Evolutionary conservation across 2,329 filamentous ascomycete genomes (phyloP), one percentile per base, ranked within the genome.

Genomic region (Alternaria dauci): DNA sequence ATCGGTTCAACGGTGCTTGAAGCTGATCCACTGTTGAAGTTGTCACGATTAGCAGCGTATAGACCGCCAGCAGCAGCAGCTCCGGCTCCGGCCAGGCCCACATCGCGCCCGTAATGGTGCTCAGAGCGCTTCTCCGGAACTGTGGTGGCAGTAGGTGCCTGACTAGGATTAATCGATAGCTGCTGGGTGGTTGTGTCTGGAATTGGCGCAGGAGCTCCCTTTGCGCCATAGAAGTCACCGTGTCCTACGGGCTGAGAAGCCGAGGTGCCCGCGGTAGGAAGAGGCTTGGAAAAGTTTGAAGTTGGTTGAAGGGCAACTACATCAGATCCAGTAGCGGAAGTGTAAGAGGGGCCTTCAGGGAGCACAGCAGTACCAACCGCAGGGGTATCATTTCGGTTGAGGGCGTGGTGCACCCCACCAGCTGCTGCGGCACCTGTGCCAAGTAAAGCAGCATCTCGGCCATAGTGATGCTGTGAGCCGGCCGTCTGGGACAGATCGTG

Each of bases 81-180:
- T 12, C 65, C 68, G 16, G 65, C 66, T 23, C 70, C 70, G 6
- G 38, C 67, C 5, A 74, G 54, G 3, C 57, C 66, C 16, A 62
- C 67, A 58, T 70, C 63, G 30, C 68, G 69, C 8, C 68, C 68
- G 58, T 72, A 64, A 38, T 76, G 74, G 26, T 75, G 67, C 18
- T 73, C 52, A 3, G 62, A n/a, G 41, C 61, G 58, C n/a, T 16
- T 54, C 25, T 54, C 50, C 5, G 47, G 36, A 20, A 44, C 14
- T 16, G 34, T 20, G 25, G 9, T 43, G 11, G 38, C 23, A 30
- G 8, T 50, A 20, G 56, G 44, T 12, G 46, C 34, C 18, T 47
- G 41, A 12, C 36, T n/a, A 16, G 50, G 14, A 28, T 28, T 28
- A 41, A 28, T 51, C 12, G 44, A 39, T 36, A 47, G 36, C 18